Conservation (phyloP, 202 grass and related monocot genomes). For the Cymbopogon flexuosus region DNA sequence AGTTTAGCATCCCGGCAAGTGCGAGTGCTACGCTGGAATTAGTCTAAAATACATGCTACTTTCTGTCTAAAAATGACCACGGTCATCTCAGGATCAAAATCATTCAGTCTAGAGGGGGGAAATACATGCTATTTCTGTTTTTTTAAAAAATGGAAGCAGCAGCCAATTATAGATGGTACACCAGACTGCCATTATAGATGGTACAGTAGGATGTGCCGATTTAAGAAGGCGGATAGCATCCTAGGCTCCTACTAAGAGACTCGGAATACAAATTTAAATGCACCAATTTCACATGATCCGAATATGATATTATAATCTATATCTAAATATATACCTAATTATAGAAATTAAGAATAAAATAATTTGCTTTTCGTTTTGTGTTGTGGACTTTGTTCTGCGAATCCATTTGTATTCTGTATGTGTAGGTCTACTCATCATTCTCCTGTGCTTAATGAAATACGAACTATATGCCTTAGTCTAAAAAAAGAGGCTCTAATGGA, state of each 20-base stretch:
- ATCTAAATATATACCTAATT: too few species aligned
- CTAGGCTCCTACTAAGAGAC: not conserved
- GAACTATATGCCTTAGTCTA: too few species aligned
- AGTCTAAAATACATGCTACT: not conserved
- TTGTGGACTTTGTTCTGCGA: too few species aligned
- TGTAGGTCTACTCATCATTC: too few species aligned
- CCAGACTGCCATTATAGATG: not conserved
- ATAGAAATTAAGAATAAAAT: too few species aligned
- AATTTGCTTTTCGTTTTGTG: too few species aligned
- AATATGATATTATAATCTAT: not conserved
- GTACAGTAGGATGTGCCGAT: not conserved
- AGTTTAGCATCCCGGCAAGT: not conserved
- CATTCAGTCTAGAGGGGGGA: not conserved
- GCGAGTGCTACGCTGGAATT: not conserved
- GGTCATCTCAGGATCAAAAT: not conserved
- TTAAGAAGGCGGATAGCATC: not conserved
- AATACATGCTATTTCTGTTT: not conserved
- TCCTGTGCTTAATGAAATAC: too few species aligned
- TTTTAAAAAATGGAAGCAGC: not conserved
- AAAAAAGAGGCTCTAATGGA: too few species aligned
- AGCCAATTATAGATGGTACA: not conserved
- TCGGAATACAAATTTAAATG: not conserved
- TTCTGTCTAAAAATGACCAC: not conserved
- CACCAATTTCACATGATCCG: conserved; percentile 1
- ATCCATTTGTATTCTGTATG: too few species aligned